Base-by-base conservation (phyloP, 345 rosid genomes). In the Boechera divaricarpa region DNA sequence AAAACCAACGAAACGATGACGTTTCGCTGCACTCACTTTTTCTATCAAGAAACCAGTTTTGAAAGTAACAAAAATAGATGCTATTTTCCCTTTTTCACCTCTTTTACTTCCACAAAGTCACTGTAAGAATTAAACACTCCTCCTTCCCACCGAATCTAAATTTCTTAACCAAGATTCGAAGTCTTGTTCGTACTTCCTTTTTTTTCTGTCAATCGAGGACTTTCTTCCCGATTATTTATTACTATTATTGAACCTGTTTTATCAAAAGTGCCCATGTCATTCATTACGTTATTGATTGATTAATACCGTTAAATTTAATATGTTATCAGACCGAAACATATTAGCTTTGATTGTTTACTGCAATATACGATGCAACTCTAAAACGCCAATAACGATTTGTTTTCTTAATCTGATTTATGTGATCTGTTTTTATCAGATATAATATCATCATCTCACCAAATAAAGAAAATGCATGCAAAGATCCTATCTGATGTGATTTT, bases 141-240 rank as follows among this genome's bases (percentile, higher is more conserved):
- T 44, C 11, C 28, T 62, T 53, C 70, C 56, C 63, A 69, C 31
- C 57, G 70, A 52, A 77, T 77, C 75, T 62, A 54, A 44, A 61
- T 76, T 53, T 76, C 62, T 76, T 76, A 61, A 76, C 80, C 75
- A 69, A 76, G 74, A 76, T 76, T 76, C 75, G 10, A 76, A 61
- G 75, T 70, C 70, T 53, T 76, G 41, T n/a, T 69, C 70, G 63
- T 69, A 69, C 80, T 36, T 24, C 12, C 8, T 38, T 39, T 18
- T 5, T n/a, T 53, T 31, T 48, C 36, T 36, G 21, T 68, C 35
- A 28, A 26, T 12, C 33, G 51, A 68, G 2, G 73, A 75, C 45
- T 60, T 65, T 58, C 5, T 16, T 54, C 36, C 41, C 42, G 39
- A 24, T 52, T 57, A 26, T 13, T 31, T 54, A 9, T 42, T n/a